Conservation (phyloP, 768 basidiomycete species). For the Leucosporidium scottii region DNA sequence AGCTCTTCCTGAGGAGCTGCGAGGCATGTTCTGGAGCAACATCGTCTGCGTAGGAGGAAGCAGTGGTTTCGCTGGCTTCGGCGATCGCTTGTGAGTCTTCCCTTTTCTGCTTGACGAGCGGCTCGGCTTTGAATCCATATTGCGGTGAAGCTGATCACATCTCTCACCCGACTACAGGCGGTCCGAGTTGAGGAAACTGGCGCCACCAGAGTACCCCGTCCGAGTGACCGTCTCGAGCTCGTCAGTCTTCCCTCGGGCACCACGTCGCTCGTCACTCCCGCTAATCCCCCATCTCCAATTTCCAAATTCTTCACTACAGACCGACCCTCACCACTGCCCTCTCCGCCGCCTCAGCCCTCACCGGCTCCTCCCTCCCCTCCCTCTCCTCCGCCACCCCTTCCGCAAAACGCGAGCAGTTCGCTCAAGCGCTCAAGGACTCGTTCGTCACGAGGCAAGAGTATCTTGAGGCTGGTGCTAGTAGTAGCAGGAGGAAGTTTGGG, state of each 20-base stretch:
- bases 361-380: too few relatives aligned
- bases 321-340: slow-evolving; percentile 50
- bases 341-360: slow-evolving; percentile 16
- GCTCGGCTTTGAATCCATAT: too few relatives aligned
- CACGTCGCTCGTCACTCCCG: too few relatives aligned
- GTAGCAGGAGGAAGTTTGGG: slow-evolving; percentile 63
- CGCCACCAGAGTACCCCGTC: slow-evolving; percentile 74
- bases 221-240: slow-evolving; percentile 62
- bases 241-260: slow-evolving; percentile 53
- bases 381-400: too few relatives aligned
- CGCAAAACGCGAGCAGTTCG: slow-evolving; percentile 40
- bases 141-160: too few relatives aligned
- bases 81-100: slow-evolving; percentile 62
- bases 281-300: too few relatives aligned
- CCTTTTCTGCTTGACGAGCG: too few relatives aligned
- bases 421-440: slow-evolving; percentile 45
- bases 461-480: slow-evolving; percentile 68
- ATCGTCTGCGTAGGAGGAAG: slow-evolving; percentile 84
- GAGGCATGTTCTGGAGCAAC: slow-evolving; percentile 92
- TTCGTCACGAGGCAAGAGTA: slow-evolving; percentile 76
- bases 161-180: slow-evolving; percentile 50
- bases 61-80: slow-evolving; percentile 66
- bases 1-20: slow-evolving; percentile 67
- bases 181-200: slow-evolving; percentile 66
- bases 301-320: slow-evolving; percentile 61